A percentile compares a stretch with the other conserved stretches of the same genome.
Conservation (phyloP, 2,329 filamentous ascomycete species). For the Geosmithia morbida region DNA sequence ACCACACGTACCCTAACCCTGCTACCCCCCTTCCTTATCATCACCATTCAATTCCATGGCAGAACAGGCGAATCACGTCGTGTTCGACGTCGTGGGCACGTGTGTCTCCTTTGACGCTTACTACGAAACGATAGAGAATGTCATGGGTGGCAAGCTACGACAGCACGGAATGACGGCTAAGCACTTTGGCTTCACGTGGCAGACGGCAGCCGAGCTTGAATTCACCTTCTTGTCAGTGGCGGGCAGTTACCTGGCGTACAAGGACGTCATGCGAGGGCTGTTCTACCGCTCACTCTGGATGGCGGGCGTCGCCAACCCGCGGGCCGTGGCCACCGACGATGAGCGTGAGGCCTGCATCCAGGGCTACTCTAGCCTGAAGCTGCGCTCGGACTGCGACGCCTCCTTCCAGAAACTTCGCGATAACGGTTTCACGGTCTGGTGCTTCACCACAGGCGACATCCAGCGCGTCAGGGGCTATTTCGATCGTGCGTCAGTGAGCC, state of each 20-base stretch:
- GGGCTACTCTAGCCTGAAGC: conserved; percentile 19
- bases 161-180: conserved; percentile 18
- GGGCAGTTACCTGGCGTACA: conserved; percentile 25
- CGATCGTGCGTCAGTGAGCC: conserved; percentile 25
- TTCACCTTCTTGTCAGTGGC: conserved; percentile 32
- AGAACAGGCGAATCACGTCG: conserved; percentile 19
- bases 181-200: conserved; percentile 27
- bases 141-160: conserved; percentile 22
- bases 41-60: neutral
- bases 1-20: neutral
- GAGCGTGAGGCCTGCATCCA: conserved; percentile 23
- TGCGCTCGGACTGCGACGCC: conserved; percentile 22
- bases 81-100: conserved; percentile 35
- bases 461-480: conserved; percentile 37
- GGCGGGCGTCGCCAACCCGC: conserved; percentile 25
- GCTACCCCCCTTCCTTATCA: neutral
- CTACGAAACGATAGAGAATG: conserved; percentile 20
- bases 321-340: conserved; percentile 22
- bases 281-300: conserved; percentile 33
- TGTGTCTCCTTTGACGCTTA: conserved; percentile 26
- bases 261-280: conserved; percentile 22
- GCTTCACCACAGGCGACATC: conserved; percentile 34
- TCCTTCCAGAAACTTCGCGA: conserved; percentile 25
- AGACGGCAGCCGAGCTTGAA: conserved; percentile 26
- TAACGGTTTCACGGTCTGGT: conserved; percentile 36